A percentile compares a stretch with the other conserved stretches of the same genome.
phyloP scores from a whole-genome alignment of 306 rosid genomes.

The Leucaena leucocephala region DNA sequence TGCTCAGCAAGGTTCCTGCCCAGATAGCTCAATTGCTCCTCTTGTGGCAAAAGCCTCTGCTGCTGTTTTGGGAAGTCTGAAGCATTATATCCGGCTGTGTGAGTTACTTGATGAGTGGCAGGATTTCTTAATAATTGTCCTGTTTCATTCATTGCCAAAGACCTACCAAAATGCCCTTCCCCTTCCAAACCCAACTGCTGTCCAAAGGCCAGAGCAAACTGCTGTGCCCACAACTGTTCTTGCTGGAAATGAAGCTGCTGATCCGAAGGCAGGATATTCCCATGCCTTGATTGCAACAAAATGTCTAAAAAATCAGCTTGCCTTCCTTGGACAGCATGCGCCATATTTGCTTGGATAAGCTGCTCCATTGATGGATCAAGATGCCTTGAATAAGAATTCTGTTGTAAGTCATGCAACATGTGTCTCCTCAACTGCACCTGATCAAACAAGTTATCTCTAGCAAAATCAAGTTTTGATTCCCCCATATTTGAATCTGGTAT shows the following conservation, averaged over 20 bases:
- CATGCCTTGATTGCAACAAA: slow-evolving; percentile 60
- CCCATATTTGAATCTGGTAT: slow-evolving; percentile 55
- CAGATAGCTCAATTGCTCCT: slow-evolving; percentile 59
- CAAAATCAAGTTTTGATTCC: slow-evolving; percentile 53
- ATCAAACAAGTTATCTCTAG: slow-evolving; percentile 55
- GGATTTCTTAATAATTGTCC: slow-evolving; percentile 58
- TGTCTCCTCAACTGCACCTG: slow-evolving; percentile 55
- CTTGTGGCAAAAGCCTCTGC: slow-evolving; percentile 58
- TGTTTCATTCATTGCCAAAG: slow-evolving; percentile 56
- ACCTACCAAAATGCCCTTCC: slow-evolving; percentile 59
- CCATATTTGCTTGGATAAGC: slow-evolving; percentile 60
- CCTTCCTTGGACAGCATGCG: slow-evolving; percentile 55
- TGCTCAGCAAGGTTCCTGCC: slow-evolving; percentile 57
- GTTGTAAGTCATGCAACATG: slow-evolving; percentile 53
- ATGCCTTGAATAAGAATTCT: slow-evolving; percentile 49
- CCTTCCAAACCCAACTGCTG: slow-evolving; percentile 64
- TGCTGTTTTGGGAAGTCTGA: slow-evolving; percentile 65
- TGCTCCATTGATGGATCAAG: slow-evolving; percentile 64
- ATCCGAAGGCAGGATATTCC: slow-evolving; percentile 52
- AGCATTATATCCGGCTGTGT: slow-evolving; percentile 48
- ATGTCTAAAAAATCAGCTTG: slow-evolving; percentile 60
- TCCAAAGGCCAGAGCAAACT: slow-evolving; percentile 58
- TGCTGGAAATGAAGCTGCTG: slow-evolving; percentile 61
- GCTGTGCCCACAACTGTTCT: slow-evolving; percentile 60
- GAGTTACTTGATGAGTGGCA: slow-evolving; percentile 53